Evolutionary conservation across 2,329 filamentous ascomycete species (phyloP), one percentile per base, ranked within the genome.

Genomic region (Alternaria rosae): DNA sequence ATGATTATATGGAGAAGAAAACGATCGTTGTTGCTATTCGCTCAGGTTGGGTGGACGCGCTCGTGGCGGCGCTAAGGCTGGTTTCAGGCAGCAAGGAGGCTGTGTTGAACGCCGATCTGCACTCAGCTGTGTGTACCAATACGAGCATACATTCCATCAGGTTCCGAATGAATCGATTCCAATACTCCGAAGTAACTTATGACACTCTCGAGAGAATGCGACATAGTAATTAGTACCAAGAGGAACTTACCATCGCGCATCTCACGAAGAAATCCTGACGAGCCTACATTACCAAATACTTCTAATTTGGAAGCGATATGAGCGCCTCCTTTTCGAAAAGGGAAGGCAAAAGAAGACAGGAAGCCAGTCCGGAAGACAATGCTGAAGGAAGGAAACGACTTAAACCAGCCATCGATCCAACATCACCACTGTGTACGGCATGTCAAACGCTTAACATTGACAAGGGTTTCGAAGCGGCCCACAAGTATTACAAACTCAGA

Each of bases 371-470:
- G 12, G 45, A 50, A 13, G 45, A 50, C 30, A 8, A 15, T 1
- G 12, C 20, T 28, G 17, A 21, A 26, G 45, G 2, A 50, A 50
- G 26, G 26, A 50, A 32, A 10, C 45, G 45, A 17, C 13, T 17
- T 15, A 28, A 28, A 50, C 28, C 45, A 15, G 17, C 20, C 26
- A 50, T 30, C 17, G n/a, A 50, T n/a, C n/a, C 12, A 9, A 50
- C 45, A 26, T 50, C 45, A 35, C 23, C 51, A 10, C 28, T 62
- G 12, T 62, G 59, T 28, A 10, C 13, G n/a, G 15, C 21, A 23
- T 59, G 56, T 17, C 51, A 54, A 51, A 59, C 17, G 28, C 44
- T 62, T 15, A 43, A 59, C 30, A 44, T 62, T 8, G 60, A 62
- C 30, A 28, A 26, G 6, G 51, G 25, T 4, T 62, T 62, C 21